Conservation (phyloP, 768 basidiomycete genomes). For the Amanita pseudoporphyria region DNA sequence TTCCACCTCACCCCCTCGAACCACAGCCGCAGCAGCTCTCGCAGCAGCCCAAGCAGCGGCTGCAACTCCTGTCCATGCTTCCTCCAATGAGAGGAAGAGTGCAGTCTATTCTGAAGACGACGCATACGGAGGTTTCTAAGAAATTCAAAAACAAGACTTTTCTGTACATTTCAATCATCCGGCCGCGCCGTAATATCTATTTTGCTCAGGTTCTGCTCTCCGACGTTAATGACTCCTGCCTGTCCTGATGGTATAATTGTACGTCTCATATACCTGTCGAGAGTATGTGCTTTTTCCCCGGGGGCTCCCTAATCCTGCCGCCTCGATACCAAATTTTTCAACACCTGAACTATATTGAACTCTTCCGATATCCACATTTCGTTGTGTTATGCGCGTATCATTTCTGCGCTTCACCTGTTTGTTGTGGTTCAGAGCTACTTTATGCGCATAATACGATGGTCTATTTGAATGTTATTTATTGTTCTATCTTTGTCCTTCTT, state of each 20-base stretch:
- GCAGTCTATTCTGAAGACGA: conserved; percentile 3
- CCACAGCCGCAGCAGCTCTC: background rate
- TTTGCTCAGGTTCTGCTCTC: background rate
- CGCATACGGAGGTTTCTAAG: conserved; percentile 6
- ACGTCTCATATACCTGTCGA: background rate
- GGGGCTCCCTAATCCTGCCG: background rate
- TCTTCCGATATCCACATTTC: background rate
- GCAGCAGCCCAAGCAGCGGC: background rate
- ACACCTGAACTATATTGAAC: background rate
- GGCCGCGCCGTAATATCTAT: background rate
- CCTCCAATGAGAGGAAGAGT: background rate
- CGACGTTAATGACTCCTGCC: background rate
- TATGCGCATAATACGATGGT: background rate
- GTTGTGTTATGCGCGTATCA: background rate
- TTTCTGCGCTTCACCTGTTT: too few species aligned
- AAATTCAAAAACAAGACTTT: background rate
- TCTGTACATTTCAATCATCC: background rate
- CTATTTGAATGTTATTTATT: background rate
- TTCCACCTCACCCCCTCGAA: background rate
- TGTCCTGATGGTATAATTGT: background rate
- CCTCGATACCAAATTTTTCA: conserved; percentile 3
- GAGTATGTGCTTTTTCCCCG: background rate
- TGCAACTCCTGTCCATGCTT: background rate
- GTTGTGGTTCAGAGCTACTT: too few species aligned
- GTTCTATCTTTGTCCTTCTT: background rate